Evolutionary conservation across 192 early-diverging fungal genomes (phyloP), one percentile per base, ranked within the genome.

Genomic region (Martensiomyces pterosporus): DNA sequence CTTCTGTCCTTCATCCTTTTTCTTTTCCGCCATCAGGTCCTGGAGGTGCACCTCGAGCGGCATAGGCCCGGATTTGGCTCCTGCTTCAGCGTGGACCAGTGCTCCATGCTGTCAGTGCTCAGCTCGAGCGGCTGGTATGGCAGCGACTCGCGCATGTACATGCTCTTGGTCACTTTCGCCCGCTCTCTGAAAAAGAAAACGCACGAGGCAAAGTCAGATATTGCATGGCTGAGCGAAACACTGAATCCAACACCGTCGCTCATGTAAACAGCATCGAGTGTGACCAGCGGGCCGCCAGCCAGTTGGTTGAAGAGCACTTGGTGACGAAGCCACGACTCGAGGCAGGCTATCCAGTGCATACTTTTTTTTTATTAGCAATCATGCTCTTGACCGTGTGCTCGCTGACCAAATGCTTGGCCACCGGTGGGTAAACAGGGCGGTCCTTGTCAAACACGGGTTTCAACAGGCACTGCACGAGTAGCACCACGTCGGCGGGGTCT

Each of bases 211-310:
- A 67, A 32, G 18, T 67, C 64, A 9, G 21, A 27, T 5, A 67
- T 24, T 0, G 51, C 51, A 36, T 67, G 64, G 37, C 56, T 59
- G 7, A 59, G 19, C 17, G 41, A 21, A 12, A 67, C 5, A 0
- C 34, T 16, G 18, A 67, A 8, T 2, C 64, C 64, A 4, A 59
- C 64, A 1, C 64, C 64, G 15, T 67, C 64, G 8, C 22, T 14
- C 56, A 67, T 45, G 24, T 67, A 60, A 16, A 59, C 64, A 13
- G 51, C 27, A 26, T 59, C 64, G 2, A 67, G 27, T 0, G 43
- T 26, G 9, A 46, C 64, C 36, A 67, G 32, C 14, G 55, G 33
- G 39, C 60, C 57, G 22, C 64, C 64, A 5, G 15, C 47, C 23
- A 67, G 42, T 16, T 56, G 64, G 21, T 67, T 55, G 9, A 24